Percentiles rank a stretch among this genome's conserved stretches.
Evolutionary conservation across 2,329 filamentous ascomycete species (phyloP).

Genomic region (Rhynchosporium graminicola): DNA sequence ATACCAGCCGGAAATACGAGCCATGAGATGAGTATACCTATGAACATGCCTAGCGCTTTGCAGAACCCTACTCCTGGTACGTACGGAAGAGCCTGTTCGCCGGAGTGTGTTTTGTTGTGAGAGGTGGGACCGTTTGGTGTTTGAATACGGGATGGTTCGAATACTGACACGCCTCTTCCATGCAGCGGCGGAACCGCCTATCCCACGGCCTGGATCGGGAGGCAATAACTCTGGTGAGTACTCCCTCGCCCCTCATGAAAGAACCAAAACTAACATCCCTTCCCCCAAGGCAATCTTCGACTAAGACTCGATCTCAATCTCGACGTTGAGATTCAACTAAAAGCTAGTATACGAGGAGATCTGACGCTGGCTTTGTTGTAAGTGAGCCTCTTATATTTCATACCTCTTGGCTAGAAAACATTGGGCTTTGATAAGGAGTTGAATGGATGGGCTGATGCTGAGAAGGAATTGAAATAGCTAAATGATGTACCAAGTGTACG

Average conservation of each 20-base stretch:
- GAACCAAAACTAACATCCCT: not conserved
- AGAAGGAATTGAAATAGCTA: conserved; percentile 13
- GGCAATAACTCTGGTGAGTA: not conserved
- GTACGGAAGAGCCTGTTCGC: not conserved
- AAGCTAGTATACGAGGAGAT: conserved; percentile 7
- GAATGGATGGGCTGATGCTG: conserved; percentile 9
- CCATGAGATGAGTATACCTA: conserved; percentile 2
- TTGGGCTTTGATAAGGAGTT: not conserved
- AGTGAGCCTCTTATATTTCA: not conserved
- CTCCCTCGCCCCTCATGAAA: not conserved
- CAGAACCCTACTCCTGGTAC: not conserved
- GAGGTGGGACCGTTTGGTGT: not conserved
- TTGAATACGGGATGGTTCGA: not conserved
- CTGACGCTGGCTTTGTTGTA: conserved; percentile 4
- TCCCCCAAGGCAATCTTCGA: not conserved
- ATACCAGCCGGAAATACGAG: not conserved
- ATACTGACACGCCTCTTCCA: not conserved
- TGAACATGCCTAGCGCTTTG: conserved; percentile 5
- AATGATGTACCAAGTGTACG: not conserved
- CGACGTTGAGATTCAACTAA: conserved; percentile 8
- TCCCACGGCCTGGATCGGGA: not conserved
- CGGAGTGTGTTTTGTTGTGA: not conserved
- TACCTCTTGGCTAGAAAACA: not conserved
- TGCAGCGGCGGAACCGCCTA: not conserved
- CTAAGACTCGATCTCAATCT: conserved; percentile 6